Base-by-base conservation (phyloP, 306 rosid genomes). In the Cicer chorassanicum region DNA sequence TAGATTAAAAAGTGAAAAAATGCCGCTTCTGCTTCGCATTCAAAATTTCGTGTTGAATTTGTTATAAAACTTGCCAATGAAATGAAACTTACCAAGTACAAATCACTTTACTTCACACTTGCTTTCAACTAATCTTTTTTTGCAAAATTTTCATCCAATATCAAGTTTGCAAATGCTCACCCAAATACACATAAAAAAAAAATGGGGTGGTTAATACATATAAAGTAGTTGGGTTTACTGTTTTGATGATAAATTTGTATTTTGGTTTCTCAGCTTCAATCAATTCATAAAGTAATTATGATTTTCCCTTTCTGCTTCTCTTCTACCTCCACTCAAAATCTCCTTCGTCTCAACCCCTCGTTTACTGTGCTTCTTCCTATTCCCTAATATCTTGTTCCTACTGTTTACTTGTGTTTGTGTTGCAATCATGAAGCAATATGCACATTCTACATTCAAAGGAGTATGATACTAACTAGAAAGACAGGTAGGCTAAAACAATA, bases 391-490 rank as follows among this genome's bases (percentile, higher is more conserved):
- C 61, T 39, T 66, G 9, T 39, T 55, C 16, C 46, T 39, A 49
- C 53, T 65, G n/a, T 46, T 38, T 16, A 60, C 45, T 1, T 10
- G 72, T n/a, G 44, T 68, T 38, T 42, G 38, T 48, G 9, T 43
- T 13, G 49, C 36, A 81, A 81, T 50, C 16, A 19, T 50, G 67
- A 60, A 65, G 40, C 73, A 18, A 70, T 44, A 44, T 8, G 50
- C 48, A 15, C 1, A 40, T 4, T 21, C 21, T 12, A 36, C 61
- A 68, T 19, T 34, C 59, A 42, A 45, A 81, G 21, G 29, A 64
- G 71, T 29, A 21, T 71, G 60, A 71, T 46, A 76, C 36, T 67
- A 9, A 73, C 50, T 67, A n/a, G 48, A 66, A 77, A 72, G 53
- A 66, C 21, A 61, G 34, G 7, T 6, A 63, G 16, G n/a, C 7